A percentile compares a stretch with the other conserved stretches of the same genome.
Conservation (phyloP, 768 basidiomycete genomes). For the Pluteus cervinus region DNA sequence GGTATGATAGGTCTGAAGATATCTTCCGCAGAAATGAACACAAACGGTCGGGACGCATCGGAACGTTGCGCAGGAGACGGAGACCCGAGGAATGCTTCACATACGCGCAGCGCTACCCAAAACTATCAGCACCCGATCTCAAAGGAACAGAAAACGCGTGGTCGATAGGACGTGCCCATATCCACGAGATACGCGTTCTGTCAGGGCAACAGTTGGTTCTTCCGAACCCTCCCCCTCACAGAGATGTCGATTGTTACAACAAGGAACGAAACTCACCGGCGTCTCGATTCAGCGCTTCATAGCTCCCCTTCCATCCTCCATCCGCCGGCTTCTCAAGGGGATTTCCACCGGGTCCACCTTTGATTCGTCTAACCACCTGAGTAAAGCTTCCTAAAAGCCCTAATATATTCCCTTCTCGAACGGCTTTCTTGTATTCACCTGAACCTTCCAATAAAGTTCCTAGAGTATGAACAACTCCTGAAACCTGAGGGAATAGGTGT, state of each 20-base stretch:
- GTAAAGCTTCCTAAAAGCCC: constrained; percentile 43
- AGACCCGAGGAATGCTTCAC: constrained; percentile 65
- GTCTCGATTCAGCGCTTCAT: constrained; percentile 84
- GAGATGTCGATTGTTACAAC: background rate
- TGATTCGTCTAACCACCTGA: constrained; percentile 16
- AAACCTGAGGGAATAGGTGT: constrained; percentile 55
- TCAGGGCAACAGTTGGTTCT: too few relatives aligned
- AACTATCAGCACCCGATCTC: constrained; percentile 2
- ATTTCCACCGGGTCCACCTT: constrained; percentile 38
- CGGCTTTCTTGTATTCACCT: constrained; percentile 68
- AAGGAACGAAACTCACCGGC: constrained; percentile 55
- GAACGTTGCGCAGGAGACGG: constrained; percentile 21
- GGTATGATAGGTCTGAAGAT: constrained; percentile 85
- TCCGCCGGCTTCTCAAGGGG: constrained; percentile 47
- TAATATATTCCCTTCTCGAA: constrained; percentile 53
- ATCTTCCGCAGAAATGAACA: constrained; percentile 95
- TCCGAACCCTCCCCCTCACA: too few relatives aligned
- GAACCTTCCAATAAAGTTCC: constrained; percentile 80
- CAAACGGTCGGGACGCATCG: constrained; percentile 57
- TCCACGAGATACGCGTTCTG: too few relatives aligned
- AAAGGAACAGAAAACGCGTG: too few relatives aligned
- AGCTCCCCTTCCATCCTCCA: constrained; percentile 37
- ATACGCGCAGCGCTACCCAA: constrained; percentile 60
- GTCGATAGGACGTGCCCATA: too few relatives aligned
- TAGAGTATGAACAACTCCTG: constrained; percentile 88